These are phyloP conservation scores for Endoconidiophora laricicola DNA, from an alignment of 2,329 filamentous ascomycete species.

Conservation along the genomic window DNA sequence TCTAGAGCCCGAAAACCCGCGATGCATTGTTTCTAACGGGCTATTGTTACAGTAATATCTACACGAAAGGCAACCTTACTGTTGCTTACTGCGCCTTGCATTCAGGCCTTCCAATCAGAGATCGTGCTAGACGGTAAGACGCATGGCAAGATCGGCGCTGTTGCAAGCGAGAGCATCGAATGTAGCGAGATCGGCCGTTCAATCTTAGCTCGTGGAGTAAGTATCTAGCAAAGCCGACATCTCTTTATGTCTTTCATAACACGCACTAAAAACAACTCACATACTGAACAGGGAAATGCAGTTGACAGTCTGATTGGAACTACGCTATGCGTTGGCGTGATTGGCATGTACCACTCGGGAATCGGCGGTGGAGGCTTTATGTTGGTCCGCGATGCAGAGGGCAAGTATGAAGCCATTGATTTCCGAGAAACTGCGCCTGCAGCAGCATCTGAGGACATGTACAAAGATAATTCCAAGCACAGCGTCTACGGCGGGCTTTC, in stretches of 20 bases:
- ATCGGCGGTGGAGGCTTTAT: conserved; percentile 87
- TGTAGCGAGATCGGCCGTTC: conserved; percentile 55
- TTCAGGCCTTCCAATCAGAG: no score
- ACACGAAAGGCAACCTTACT: no score
- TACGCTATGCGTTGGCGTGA: conserved; percentile 57
- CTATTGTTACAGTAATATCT: no score
- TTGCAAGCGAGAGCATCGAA: conserved; percentile 51
- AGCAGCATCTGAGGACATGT: conserved; percentile 75
- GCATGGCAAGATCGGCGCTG: conserved; percentile 32
- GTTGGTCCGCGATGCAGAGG: conserved; percentile 55
- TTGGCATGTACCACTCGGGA: conserved; percentile 64
- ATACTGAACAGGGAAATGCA: conserved; percentile 44
- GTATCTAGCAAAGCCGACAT: conserved; percentile 13
- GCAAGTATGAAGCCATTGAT: conserved; percentile 73
- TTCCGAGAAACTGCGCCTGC: conserved; percentile 80
- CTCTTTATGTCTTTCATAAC: background rate
- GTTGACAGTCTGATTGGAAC: conserved; percentile 62
- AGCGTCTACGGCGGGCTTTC: conserved; percentile 60
- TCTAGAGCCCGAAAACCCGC: no score
- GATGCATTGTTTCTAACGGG: no score
- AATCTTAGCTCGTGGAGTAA: conserved; percentile 36
- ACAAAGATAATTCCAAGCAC: conserved; percentile 46
- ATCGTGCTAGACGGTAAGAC: no score
- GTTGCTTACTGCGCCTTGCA: no score
- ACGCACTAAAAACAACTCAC: background rate